Conservation (phyloP, 2,329 filamentous ascomycete genomes). For the Verticillium zaregamsianum region DNA sequence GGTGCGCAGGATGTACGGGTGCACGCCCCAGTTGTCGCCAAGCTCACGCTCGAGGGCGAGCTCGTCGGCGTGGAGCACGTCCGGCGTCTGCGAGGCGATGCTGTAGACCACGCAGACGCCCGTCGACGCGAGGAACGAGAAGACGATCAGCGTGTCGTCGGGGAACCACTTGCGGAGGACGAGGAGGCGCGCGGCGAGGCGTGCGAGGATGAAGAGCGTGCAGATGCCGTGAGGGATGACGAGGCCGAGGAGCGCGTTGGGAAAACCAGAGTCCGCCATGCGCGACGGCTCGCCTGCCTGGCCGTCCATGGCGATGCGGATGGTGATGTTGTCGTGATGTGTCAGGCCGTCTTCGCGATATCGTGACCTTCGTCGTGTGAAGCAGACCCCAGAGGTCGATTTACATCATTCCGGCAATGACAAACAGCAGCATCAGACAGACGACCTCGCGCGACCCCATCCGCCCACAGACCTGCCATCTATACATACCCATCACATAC, state of each 20-base stretch:
- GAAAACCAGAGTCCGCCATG: constrained; percentile 11
- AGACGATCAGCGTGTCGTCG: constrained; percentile 26
- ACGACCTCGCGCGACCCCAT: neutral
- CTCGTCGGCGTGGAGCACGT: constrained; percentile 12
- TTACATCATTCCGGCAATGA: neutral
- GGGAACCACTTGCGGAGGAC: constrained; percentile 27
- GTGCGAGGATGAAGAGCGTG: constrained; percentile 23
- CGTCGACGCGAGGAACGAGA: constrained; percentile 26
- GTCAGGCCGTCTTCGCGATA: neutral
- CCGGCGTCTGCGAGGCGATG: constrained; percentile 19
- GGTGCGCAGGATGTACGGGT: constrained; percentile 23
- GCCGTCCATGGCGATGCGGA: neutral
- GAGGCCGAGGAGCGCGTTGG: constrained; percentile 23
- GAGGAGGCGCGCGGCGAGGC: constrained; percentile 21
- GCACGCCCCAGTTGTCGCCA: constrained; percentile 6
- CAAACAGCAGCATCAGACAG: neutral
- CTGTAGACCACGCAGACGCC: constrained; percentile 25
- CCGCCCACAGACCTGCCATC: neutral
- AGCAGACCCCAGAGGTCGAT: neutral
- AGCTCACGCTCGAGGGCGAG: constrained; percentile 1
- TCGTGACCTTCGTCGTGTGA: neutral
- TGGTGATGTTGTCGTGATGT: neutral
- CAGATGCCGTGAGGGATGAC: constrained; percentile 26
- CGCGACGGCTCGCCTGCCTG: neutral
- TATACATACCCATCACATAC: neutral